phyloP scores from a whole-genome alignment of 2,329 filamentous ascomycete species.

The Colletotrichum chlorophyti region DNA sequence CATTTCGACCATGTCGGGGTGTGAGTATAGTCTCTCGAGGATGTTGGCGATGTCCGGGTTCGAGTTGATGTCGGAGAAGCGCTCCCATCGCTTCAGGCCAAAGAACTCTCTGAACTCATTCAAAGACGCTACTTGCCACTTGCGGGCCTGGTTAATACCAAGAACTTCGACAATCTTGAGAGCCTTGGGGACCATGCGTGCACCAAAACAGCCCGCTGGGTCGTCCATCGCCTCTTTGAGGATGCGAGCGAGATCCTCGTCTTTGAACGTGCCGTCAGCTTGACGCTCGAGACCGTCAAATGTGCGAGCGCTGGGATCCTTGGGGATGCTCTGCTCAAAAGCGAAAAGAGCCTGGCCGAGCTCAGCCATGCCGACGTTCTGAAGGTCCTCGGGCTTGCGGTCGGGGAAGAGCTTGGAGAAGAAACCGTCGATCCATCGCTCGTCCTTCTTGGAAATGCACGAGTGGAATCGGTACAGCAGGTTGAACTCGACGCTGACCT shows the following conservation, averaged over 20 bases:
- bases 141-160: slow-evolving; percentile 66
- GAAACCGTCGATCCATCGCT: slow-evolving; percentile 65
- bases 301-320: slow-evolving; percentile 53
- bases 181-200: slow-evolving; percentile 62
- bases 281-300: slow-evolving; percentile 56
- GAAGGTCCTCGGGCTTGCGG: slow-evolving; percentile 37
- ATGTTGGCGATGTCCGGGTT: slow-evolving; percentile 61
- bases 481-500: slow-evolving; percentile 74
- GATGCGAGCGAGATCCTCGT: slow-evolving; percentile 63
- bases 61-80: slow-evolving; percentile 65
- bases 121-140: slow-evolving; percentile 66
- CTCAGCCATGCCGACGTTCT: slow-evolving; percentile 42
- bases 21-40: slow-evolving; percentile 65
- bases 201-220: slow-evolving; percentile 64
- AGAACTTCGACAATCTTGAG: slow-evolving; percentile 68
- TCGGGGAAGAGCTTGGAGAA: slow-evolving; percentile 53
- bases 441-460: slow-evolving; percentile 65
- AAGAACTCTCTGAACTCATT: slow-evolving; percentile 73
- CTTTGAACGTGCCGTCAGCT: slow-evolving; percentile 58
- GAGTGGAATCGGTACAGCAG: slow-evolving; percentile 72
- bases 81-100: slow-evolving; percentile 60
- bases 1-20: slow-evolving; percentile 72
- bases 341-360: slow-evolving; percentile 35
- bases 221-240: slow-evolving; percentile 67
- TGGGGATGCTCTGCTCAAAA: slow-evolving; percentile 47